Conservation (phyloP, 176 grass and related monocot genomes). For the Zea luxurians region DNA sequence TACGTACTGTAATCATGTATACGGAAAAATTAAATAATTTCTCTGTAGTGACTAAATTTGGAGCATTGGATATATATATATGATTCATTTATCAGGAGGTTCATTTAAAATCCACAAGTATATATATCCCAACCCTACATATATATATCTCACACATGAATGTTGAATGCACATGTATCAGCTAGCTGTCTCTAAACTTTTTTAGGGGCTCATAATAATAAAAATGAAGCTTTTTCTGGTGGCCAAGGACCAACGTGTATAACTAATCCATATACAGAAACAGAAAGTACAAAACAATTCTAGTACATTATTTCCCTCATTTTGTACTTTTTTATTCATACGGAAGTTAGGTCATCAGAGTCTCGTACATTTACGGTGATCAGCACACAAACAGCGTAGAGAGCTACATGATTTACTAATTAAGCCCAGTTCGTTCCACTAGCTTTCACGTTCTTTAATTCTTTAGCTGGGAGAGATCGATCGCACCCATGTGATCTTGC, state of each 20-base stretch:
- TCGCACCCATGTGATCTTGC: not conserved
- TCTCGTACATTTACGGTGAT: too few relatives aligned
- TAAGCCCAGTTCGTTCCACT: not conserved
- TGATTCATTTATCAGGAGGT: not conserved
- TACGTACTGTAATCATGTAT: too few relatives aligned
- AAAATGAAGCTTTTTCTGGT: not conserved
- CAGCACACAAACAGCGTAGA: too few relatives aligned
- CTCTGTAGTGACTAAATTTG: not conserved
- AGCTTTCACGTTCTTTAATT: not conserved
- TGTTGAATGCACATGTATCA: too few relatives aligned
- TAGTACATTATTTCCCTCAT: not conserved
- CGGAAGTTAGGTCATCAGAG: too few relatives aligned
- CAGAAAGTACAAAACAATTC: not conserved
- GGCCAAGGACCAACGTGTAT: not conserved
- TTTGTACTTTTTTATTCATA: not conserved
- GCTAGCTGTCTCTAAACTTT: not conserved
- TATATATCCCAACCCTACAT: too few relatives aligned
- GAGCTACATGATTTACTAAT: too few relatives aligned
- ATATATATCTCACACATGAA: too few relatives aligned
- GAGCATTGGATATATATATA: not conserved
- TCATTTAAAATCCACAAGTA: not conserved
- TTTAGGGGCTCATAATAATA: not conserved
- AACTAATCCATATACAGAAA: not conserved
- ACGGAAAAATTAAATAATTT: too few relatives aligned
- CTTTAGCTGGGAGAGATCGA: conserved; percentile 5